Evolutionary conservation across 2,329 filamentous ascomycete species (phyloP), one percentile per base, ranked within the genome.

Genomic region (Penicillium sp.): DNA sequence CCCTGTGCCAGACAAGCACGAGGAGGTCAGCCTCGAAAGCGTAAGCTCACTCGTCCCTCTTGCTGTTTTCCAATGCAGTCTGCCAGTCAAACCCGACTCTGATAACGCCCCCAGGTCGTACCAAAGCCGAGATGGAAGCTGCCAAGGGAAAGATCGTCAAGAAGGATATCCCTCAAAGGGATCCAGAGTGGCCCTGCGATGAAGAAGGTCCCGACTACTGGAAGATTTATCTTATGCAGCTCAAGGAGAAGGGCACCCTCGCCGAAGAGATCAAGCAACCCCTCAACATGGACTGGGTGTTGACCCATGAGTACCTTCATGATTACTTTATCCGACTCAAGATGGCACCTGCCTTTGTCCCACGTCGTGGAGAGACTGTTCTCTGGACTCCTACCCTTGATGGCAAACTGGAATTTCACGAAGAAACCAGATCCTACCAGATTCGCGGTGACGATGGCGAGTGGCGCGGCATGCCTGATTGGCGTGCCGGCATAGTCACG

Each of bases 401-500:
- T 3, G 62, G 62, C n/a, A 63, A 63, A 17, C 51, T 73, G 7
- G 46, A 59, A 13, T 68, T 56, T 45, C 64, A 73, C 36, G 36
- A 48, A 1, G 45, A 55, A 3, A 57, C 48, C 1, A 41, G 50
- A 3, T 37, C 48, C 11, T 54, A 65, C 32, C 59, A 65, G 36
- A 56, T 65, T 1, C 70, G 65, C 33, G 62, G 65, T 2, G 41
- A 57, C 8, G 52, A 61, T n/a, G 42, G 57, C 15, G 48, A 44
- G 16, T 72, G 63, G 46, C 45, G 52, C 3, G 65, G 62, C 1
- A 48, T 53, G 13, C 75, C 77, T 1, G 40, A 58, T 5, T 83
- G 79, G 79, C 72, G 78, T 49, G 79, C 74, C 1, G 79, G 78
- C 1, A 64, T 80, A 1, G 63, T 83, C 8, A 71, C 73, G 1